A percentile compares a stretch with the other conserved stretches of the same genome.
Conservation (phyloP, 2,329 filamentous ascomycete genomes). For the Paraphoma chrysanthemicola region DNA sequence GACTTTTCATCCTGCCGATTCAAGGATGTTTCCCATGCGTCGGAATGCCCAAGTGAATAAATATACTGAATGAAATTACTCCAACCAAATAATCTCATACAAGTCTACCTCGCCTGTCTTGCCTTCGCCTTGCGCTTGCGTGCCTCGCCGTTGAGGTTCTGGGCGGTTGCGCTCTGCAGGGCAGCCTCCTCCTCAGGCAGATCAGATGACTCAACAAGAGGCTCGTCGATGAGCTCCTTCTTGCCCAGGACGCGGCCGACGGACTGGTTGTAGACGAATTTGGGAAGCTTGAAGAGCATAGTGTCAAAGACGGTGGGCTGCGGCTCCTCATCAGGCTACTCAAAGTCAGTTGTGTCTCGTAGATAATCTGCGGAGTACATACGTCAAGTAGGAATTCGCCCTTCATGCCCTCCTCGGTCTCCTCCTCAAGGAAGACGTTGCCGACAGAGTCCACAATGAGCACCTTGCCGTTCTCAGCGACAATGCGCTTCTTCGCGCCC, state of each 20-base stretch:
- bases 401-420: constrained; percentile 83
- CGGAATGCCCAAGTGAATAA: too few relatives aligned
- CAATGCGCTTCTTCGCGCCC: constrained; percentile 83
- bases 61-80: background rate
- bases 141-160: constrained; percentile 55
- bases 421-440: constrained; percentile 93
- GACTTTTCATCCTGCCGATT: background rate
- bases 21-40: too few relatives aligned
- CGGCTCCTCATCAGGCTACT: constrained; percentile 77
- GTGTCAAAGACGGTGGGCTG: constrained; percentile 82
- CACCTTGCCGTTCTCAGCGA: constrained; percentile 94
- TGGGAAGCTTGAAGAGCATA: constrained; percentile 77
- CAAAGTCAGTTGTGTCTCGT: constrained; percentile 20
- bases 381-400: constrained; percentile 89
- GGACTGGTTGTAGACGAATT: constrained; percentile 69
- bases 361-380: constrained; percentile 51
- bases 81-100: background rate
- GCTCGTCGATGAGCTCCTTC: constrained; percentile 45
- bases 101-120: background rate
- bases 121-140: constrained; percentile 46
- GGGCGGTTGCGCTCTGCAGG: constrained; percentile 51
- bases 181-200: constrained; percentile 48
- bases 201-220: constrained; percentile 45
- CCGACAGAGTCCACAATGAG: constrained; percentile 90
- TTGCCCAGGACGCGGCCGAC: constrained; percentile 53